These are phyloP conservation scores for Arthrobotrys musiformis DNA, from an alignment of 2,329 filamentous ascomycete genomes.

Conservation along the genomic window DNA sequence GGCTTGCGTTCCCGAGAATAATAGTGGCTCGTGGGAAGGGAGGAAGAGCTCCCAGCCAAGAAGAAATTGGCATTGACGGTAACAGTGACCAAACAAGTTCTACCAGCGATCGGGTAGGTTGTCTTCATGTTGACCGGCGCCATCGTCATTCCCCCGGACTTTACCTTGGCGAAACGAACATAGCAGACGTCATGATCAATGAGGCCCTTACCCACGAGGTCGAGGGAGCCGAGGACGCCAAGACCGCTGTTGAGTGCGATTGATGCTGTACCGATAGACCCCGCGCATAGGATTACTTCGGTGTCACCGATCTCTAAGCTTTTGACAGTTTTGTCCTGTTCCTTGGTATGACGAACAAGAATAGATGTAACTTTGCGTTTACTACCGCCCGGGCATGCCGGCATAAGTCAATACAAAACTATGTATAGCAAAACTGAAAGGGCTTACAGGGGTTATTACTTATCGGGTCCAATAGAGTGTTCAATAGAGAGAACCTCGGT, in stretches of 20 bases:
- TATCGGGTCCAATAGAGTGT: no score
- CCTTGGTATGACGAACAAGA: no score
- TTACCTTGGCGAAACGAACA: neutral
- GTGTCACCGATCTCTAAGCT: no score
- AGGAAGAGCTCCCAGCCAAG: conserved; percentile 4
- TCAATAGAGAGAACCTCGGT: neutral
- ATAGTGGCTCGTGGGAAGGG: no score
- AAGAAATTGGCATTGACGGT: conserved; percentile 4
- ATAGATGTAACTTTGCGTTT: no score
- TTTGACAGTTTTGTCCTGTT: no score
- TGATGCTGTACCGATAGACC: conserved; percentile 1
- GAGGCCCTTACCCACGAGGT: neutral
- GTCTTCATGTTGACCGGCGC: neutral
- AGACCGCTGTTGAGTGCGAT: conserved; percentile 10
- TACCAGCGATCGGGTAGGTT: no score
- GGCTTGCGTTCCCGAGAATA: no score
- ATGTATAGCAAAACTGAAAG: no score
- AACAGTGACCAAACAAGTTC: neutral
- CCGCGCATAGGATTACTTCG: neutral
- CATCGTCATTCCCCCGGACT: neutral
- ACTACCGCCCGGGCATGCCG: no score
- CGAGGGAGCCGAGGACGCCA: neutral
- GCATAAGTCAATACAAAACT: no score
- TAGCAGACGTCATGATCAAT: conserved; percentile 5
- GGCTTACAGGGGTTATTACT: no score